Evolutionary conservation across 306 rosid species (phyloP).

Genomic region (Pyrus bretschneideri): DNA sequence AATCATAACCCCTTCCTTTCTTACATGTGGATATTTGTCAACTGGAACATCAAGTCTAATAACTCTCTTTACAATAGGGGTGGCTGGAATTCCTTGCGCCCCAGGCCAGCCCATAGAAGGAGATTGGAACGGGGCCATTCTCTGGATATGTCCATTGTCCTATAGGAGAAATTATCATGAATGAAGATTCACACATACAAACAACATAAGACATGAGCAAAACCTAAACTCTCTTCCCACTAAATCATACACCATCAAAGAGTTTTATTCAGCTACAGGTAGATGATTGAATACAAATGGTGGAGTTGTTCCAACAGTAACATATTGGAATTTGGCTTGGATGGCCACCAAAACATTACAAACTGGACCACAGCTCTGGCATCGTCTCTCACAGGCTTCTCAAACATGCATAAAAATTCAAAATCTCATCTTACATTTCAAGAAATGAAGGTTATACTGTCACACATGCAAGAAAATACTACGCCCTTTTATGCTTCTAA

Average conservation of each 20-base stretch:
- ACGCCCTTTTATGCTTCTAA: background rate
- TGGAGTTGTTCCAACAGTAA: background rate
- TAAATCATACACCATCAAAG: background rate
- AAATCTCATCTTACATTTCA: background rate
- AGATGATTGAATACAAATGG: background rate
- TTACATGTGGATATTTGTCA: constrained; percentile 82
- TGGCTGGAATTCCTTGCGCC: constrained; percentile 61
- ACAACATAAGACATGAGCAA: background rate
- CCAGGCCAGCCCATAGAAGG: constrained; percentile 71
- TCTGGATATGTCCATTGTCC: constrained; percentile 59
- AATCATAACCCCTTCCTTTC: constrained; percentile 9
- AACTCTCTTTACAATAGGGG: constrained; percentile 71
- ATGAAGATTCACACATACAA: constrained; percentile 4
- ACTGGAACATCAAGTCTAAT: constrained; percentile 83
- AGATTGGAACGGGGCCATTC: constrained; percentile 54
- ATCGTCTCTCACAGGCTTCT: background rate
- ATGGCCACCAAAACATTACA: background rate
- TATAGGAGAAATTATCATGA: constrained; percentile 21
- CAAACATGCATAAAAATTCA: background rate
- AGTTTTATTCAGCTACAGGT: background rate
- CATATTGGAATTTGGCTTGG: background rate
- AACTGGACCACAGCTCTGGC: background rate
- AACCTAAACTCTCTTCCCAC: background rate
- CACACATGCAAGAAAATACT: background rate
- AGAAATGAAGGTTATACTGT: background rate